Conservation (phyloP, 192 early-diverging fungal genomes). For the Podila minutissima region DNA sequence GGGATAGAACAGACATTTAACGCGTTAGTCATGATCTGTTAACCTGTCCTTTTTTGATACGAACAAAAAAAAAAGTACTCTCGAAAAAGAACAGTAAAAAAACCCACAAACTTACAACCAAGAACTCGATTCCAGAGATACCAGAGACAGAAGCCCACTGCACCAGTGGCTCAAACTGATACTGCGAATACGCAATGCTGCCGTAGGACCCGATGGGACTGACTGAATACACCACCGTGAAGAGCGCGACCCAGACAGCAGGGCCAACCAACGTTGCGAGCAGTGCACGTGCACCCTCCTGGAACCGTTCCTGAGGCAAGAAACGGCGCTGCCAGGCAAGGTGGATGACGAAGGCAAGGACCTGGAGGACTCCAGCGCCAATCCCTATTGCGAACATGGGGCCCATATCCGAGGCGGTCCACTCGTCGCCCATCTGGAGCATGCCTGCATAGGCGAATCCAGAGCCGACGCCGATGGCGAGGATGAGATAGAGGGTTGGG, state of each 20-base stretch:
- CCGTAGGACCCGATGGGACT: slow-evolving; percentile 44
- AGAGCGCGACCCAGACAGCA: slow-evolving; percentile 28
- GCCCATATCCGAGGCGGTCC: slow-evolving; percentile 22
- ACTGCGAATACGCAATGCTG: slow-evolving; percentile 38
- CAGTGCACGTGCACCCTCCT: slow-evolving; percentile 18
- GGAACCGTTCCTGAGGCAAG: slow-evolving; percentile 28
- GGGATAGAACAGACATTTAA: not conserved
- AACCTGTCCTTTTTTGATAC: too few species aligned
- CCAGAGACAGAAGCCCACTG: slow-evolving; percentile 46
- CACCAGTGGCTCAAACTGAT: slow-evolving; percentile 33
- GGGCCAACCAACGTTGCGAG: slow-evolving; percentile 28
- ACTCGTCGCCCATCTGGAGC: slow-evolving; percentile 21
- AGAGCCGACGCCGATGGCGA: slow-evolving; percentile 27
- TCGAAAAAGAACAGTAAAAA: not conserved
- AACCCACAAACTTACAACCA: slow-evolving; percentile 11
- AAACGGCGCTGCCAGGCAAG: slow-evolving; percentile 41
- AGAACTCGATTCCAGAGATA: slow-evolving; percentile 41
- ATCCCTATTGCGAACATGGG: slow-evolving; percentile 21
- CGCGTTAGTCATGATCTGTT: too few species aligned
- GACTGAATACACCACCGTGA: slow-evolving; percentile 32
- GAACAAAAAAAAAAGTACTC: not conserved
- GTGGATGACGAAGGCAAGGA: slow-evolving; percentile 29
- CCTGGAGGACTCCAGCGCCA: slow-evolving; percentile 1
- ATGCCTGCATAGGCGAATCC: slow-evolving; percentile 38
- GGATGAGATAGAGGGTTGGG: slow-evolving; percentile 36